Base-by-base conservation (phyloP, 108 stramenopile species). In the Nannochloropsis granulata region DNA sequence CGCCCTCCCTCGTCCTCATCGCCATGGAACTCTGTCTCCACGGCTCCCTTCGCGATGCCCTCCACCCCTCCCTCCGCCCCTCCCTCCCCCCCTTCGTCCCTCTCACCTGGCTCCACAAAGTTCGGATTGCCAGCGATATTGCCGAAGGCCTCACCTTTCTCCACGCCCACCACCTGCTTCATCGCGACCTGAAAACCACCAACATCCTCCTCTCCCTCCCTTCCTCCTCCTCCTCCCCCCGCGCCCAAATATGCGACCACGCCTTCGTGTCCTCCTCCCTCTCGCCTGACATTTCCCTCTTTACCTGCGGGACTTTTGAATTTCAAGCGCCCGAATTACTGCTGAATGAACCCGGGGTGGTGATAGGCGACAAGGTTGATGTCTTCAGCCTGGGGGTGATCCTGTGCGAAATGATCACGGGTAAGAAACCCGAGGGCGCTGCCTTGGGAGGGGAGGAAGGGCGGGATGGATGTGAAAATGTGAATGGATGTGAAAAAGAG, bases 111-210 rank as follows among this genome's bases (percentile, higher is more conserved):
- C 85, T 86, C 84, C 46, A 87, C 13, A 19, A 79, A 81, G 85
- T 86, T 13, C 89, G 89, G 26, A 87, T 90, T n/a, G 88, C 84
- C 24, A 71, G 24, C 42, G 89, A 90, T 80, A 85, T 89, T 79
- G 89, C 89, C 26, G 79, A 44, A 23, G 89, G 88, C 23, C 84
- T 90, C 78, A 86, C 87, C 34, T 88, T 80, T 87, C 79, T 90
- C 45, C 88, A 89, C 78, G 88, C 81, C 79, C 88, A 89, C 80
- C 86, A 86, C 45, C 83, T 90, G 34, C 81, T 90, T n/a, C 89
- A 90, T 86, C 86, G 88, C 11, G 89, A 90, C 44, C 81, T 90
- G 43, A 90, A 90, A 84, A 89, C 89, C 13, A 83, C 88, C 34
- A 90, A 90, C 45, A 86, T 90, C 82, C 78, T 89, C 26, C 83